Evolutionary conservation across 495 filamentous ascomycete species (phyloP), one percentile per base, ranked within the genome.

Genomic region (Bacidia gigantensis): DNA sequence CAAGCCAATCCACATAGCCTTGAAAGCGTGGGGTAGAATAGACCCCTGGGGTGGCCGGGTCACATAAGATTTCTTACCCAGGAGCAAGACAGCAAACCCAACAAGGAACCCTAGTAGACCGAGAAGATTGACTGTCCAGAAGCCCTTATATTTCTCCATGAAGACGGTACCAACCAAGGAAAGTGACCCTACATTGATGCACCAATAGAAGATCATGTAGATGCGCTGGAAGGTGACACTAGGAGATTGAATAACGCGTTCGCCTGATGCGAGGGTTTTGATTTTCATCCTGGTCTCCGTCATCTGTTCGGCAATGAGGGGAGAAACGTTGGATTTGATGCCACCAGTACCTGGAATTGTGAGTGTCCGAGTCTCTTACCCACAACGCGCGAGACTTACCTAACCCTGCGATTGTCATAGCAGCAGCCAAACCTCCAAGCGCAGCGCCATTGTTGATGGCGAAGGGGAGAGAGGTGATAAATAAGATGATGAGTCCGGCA

Each of bases 61-160:
- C 46, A 80, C 67, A 63, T 83, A 83, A 60, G 56, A 65, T 61
- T 75, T 80, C 54, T 73, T 68, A 26, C 80, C 75, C 17, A 73
- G 50, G 10, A 81, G 48, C 18, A 84, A 64, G 5, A 77, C 67
- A 11, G 62, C 40, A 39, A 78, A 70, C 42, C 77, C 78, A 29
- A 75, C 62, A 39, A 69, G 59, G 63, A 83, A 82, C 67, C 78
- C 73, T 60, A 74, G 70, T 35, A 77, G 71, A 38, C 82, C 80
- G 29, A 92, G 77, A 44, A 88, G 66, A 65, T 81, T 89, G n/a
- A 79, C 80, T 3, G 73, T 73, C 81, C 81, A 89, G 74, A 83
- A 87, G 43, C 78, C 83, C 24, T 81, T 70, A 58, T 80, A 72
- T 52, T 71, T 60, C 64, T 87, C 84, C 68, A 83, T 74, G 59